Base-by-base conservation (phyloP, 495 filamentous ascomycete species). In the Trichocladium antarcticum region DNA sequence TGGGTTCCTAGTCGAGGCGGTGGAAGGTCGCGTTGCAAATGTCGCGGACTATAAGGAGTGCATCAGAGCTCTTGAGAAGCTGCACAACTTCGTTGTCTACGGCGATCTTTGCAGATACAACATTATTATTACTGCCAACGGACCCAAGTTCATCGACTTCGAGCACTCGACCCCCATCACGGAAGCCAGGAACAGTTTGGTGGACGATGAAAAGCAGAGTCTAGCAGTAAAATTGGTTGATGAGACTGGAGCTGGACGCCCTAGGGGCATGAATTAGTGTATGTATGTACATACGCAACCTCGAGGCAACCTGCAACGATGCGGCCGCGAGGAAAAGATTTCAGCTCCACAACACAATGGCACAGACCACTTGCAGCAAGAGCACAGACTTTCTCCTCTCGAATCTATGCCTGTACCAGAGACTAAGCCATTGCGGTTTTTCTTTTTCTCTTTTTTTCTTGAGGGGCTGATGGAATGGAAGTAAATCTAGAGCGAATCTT, bases 201-300 rank as follows among this genome's bases (percentile, higher is more conserved):
- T 6, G 19, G 4, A 12, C 1, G 37, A 39, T 11, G 37, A 22
- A 39, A 22, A 21, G 7, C 3, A 39, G 19, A 12, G 1, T 10
- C 8, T 39, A 10, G 19, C 14, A 3, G 15, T 3, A 5, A 20
- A 22, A 12, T 22, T 39, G 19, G 7, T 4, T 5, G 37, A 39
- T 14, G 37, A 39, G 7, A 21, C 37, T 21, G 37, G 37, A 20
- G 19, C 19, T 12, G 37, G 37, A 1, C 37, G 37, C 9, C 37
- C 37, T 37, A 16, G 15, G 35, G 9, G 17, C 11, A 37, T 3
- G 54, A 35, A 9, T 66, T 49, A 58, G 8, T 27, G 3, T 27
- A 8, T 27, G 24, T 27, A n/a, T n/a, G n/a, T n/a, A n/a, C n/a
- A n/a, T n/a, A n/a, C n/a, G n/a, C n/a, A n/a, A n/a, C n/a, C n/a